These are phyloP conservation scores for Eucalyptus leucophloia DNA, from an alignment of 345 rosid species.

Conservation along the genomic window DNA sequence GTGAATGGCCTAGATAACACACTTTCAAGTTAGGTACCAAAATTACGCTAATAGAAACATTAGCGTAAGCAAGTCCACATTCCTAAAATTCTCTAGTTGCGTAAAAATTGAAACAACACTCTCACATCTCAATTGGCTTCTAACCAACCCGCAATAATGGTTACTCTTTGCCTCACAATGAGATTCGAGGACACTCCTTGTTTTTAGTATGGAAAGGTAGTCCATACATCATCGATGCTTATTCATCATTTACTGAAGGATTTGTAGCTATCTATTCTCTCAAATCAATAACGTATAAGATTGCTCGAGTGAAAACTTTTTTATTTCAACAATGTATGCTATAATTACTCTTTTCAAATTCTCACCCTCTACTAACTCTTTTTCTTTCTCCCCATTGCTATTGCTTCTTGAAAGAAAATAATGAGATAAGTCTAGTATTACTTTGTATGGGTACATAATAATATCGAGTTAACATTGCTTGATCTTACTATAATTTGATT, in stretches of 20 bases:
- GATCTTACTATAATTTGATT: neutral
- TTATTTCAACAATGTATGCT: neutral
- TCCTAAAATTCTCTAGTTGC: too few relatives aligned
- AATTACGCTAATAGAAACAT: too few relatives aligned
- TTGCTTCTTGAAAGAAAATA: neutral
- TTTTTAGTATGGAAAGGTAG: neutral
- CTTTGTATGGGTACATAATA: neutral
- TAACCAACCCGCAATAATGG: too few relatives aligned
- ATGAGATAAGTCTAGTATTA: neutral
- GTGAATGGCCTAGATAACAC: too few relatives aligned
- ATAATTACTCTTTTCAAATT: neutral
- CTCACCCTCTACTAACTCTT: neutral
- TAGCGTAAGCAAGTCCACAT: too few relatives aligned
- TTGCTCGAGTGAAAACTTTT: neutral
- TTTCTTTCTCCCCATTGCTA: neutral
- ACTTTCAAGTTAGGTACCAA: too few relatives aligned
- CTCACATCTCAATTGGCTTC: fast-evolving
- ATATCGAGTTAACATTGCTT: neutral
- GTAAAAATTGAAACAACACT: too few relatives aligned
- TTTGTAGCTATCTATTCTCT: neutral
- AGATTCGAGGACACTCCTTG: neutral
- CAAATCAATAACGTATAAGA: neutral
- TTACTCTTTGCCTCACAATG: neutral
- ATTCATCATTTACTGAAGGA: neutral
- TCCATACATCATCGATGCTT: neutral